Conservation (phyloP, 768 basidiomycete species). For the Mycena filopes region DNA sequence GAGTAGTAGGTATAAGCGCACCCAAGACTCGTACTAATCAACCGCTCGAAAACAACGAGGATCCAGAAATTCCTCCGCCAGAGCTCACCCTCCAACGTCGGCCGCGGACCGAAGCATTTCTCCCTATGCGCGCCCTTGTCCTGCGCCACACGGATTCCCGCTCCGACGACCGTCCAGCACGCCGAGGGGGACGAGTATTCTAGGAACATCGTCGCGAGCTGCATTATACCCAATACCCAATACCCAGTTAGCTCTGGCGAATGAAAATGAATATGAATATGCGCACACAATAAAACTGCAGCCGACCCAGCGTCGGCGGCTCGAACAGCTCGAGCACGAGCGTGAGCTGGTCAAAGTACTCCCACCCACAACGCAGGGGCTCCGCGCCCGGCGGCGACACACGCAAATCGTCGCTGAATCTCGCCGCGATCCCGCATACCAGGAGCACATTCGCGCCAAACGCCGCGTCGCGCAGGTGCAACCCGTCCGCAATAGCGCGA, state of each 20-base stretch:
- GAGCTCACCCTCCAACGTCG: conserved; percentile 70
- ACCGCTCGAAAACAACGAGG: conserved; percentile 49
- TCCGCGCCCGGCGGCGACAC: conserved; percentile 40
- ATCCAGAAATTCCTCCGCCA: conserved; percentile 78
- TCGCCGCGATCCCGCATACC: conserved; percentile 75
- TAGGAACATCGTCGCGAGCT: conserved; percentile 65
- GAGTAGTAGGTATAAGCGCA: too few species aligned
- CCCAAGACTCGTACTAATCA: conserved; percentile 57
- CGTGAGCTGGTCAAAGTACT: conserved; percentile 75
- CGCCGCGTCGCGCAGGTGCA: conserved; percentile 54
- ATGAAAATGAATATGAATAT: neutral
- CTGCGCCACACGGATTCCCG: conserved; percentile 34
- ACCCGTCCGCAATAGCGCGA: conserved; percentile 53
- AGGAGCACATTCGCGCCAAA: conserved; percentile 74
- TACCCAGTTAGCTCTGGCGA: too few species aligned
- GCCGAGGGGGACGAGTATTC: conserved; percentile 68
- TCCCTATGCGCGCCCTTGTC: conserved; percentile 32
- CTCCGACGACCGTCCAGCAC: conserved; percentile 75
- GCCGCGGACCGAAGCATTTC: conserved; percentile 41
- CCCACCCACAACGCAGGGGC: conserved; percentile 65
- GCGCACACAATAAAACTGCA: conserved; percentile 73
- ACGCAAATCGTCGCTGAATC: conserved; percentile 66
- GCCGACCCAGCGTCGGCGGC: conserved; percentile 73
- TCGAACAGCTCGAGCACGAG: conserved; percentile 69
- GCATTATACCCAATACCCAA: too few species aligned